Evolutionary conservation across 805 yeast species (phyloP).

Genomic region (Myxozyma melibiosi): DNA sequence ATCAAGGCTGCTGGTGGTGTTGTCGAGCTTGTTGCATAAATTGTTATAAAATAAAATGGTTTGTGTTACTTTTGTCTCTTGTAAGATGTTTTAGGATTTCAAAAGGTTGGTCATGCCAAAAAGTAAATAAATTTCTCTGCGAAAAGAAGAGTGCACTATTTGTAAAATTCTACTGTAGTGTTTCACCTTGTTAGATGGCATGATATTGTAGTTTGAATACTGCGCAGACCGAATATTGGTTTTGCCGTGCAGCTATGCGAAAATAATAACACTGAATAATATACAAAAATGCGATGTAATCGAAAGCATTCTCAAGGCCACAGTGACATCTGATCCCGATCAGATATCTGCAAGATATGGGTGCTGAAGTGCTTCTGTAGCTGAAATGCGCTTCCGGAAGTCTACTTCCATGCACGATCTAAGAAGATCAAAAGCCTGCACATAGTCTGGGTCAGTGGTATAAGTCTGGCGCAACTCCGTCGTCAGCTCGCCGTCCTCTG

Average conservation of each 20-base stretch:
- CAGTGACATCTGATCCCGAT: not conserved
- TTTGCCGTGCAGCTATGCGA: not conserved
- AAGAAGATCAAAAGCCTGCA: conserved; percentile 40
- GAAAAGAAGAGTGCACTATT: too few relatives aligned
- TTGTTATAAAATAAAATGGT: conserved; percentile 15
- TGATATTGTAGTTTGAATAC: not conserved
- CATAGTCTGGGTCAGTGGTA: conserved; percentile 29
- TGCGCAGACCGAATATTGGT: not conserved
- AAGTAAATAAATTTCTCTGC: conserved; percentile 29
- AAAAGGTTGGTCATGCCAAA: conserved; percentile 27
- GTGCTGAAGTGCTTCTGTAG: conserved; percentile 56
- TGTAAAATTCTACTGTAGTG: too few relatives aligned
- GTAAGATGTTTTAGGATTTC: conserved; percentile 20
- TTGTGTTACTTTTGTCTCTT: conserved; percentile 18
- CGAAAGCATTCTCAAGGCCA: not conserved
- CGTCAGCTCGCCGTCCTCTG: conserved; percentile 7
- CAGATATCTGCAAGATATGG: conserved; percentile 22
- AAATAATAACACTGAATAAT: not conserved
- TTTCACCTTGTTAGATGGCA: not conserved
- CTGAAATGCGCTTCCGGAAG: conserved; percentile 67
- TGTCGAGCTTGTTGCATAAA: conserved; percentile 97
- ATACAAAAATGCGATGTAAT: not conserved
- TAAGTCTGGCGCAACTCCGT: conserved; percentile 1
- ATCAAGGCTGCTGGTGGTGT: conserved; percentile 99
- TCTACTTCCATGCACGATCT: conserved; percentile 69